Evolutionary conservation across 345 rosid genomes (phyloP).

Genomic region (Sonneratia caseolaris): DNA sequence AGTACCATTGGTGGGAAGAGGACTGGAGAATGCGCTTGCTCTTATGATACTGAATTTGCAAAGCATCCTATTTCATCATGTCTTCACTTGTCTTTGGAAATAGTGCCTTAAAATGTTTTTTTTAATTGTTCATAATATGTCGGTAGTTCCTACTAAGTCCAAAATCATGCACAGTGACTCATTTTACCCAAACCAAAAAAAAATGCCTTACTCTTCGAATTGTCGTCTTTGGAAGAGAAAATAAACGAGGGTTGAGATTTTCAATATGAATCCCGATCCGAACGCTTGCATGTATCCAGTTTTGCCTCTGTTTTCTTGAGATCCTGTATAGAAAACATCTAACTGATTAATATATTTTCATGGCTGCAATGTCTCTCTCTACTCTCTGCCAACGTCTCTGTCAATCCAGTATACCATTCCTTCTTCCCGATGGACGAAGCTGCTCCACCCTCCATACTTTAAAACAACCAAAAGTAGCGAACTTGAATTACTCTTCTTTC

Average conservation of each 20-base stretch:
- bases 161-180: too few species aligned
- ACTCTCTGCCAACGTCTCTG: conserved; percentile 5
- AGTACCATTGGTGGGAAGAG: background rate
- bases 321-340: background rate
- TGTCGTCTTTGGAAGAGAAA: too few species aligned
- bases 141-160: too few species aligned
- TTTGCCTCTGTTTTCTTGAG: too few species aligned
- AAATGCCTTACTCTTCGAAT: too few species aligned
- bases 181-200: too few species aligned
- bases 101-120: conserved; percentile 1
- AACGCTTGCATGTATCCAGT: too few species aligned
- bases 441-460: conserved; percentile 2
- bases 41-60: conserved; percentile 4
- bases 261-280: too few species aligned
- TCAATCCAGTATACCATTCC: background rate
- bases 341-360: background rate
- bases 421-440: conserved; percentile 4
- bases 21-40: background rate
- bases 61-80: conserved; percentile 7
- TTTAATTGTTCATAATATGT: too few species aligned
- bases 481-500: background rate
- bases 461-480: conserved; percentile 1
- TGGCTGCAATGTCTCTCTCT: background rate
- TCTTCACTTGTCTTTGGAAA: conserved; percentile 7
- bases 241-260: background rate